Evolutionary conservation across 805 yeast species (phyloP).

Genomic region (Saturnispora gosingensis): DNA sequence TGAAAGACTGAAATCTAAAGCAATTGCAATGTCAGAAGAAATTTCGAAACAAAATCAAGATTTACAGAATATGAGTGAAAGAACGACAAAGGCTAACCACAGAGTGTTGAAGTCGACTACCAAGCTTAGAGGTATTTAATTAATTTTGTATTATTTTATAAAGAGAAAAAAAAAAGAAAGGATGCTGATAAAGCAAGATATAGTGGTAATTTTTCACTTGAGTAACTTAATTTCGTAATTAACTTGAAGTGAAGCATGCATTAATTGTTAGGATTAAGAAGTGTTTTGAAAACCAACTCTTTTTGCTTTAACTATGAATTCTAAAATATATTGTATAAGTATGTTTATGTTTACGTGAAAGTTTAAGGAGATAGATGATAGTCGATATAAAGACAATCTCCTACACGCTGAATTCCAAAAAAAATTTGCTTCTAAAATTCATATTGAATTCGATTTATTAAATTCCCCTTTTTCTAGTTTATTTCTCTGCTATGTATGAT

Average conservation of each 20-base stretch:
- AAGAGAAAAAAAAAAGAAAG: not conserved
- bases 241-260: not conserved
- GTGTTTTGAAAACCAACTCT: not conserved
- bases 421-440: not conserved
- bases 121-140: conserved; percentile 25
- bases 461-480: not conserved
- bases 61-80: conserved; percentile 67
- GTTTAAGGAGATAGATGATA: not conserved
- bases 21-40: conserved; percentile 66
- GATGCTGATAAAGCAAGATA: not conserved
- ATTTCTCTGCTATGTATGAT: not conserved
- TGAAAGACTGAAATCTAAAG: conserved; percentile 61
- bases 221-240: not conserved
- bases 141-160: not conserved
- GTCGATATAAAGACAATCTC: not conserved
- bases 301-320: not conserved
- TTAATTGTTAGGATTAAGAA: not conserved
- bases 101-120: conserved; percentile 39
- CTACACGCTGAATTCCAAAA: not conserved
- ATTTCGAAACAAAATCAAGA: conserved; percentile 70
- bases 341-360: not conserved
- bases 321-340: not conserved
- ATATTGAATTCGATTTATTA: not conserved
- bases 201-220: not conserved
- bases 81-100: conserved; percentile 77